phyloP scores from a whole-genome alignment of 2,329 filamentous ascomycete species.

The Xylariales sp. region DNA sequence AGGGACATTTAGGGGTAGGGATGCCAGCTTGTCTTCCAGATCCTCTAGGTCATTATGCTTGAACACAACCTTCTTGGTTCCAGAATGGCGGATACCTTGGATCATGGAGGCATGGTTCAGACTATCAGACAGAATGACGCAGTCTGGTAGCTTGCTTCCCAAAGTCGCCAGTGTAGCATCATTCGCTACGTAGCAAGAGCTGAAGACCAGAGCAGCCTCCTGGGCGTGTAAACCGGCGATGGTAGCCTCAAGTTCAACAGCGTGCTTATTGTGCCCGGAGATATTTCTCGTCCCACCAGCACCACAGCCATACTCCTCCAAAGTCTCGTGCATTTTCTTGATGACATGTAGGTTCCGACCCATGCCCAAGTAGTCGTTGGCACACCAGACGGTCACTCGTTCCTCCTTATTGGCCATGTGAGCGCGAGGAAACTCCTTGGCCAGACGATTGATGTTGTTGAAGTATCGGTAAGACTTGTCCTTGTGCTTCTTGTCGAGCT shows the following conservation, averaged over 20 bases:
- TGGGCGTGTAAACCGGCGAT: conserved; percentile 87
- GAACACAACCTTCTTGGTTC: conserved; percentile 96
- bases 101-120: conserved; percentile 99
- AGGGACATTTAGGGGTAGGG: conserved; percentile 76
- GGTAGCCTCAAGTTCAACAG: conserved; percentile 75
- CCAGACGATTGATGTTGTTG: conserved; percentile 99
- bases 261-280: conserved; percentile 94
- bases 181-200: conserved; percentile 97
- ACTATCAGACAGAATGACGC: conserved; percentile 95
- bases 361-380: conserved; percentile 99
- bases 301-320: conserved; percentile 91
- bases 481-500: conserved; percentile 98
- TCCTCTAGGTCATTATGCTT: conserved; percentile 97
- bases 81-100: conserved; percentile 95
- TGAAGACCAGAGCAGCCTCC: conserved; percentile 89
- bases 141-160: conserved; percentile 94
- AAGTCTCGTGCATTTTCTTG: conserved; percentile 86
- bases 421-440: conserved; percentile 91
- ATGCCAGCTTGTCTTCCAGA: conserved; percentile 85
- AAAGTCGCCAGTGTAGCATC: conserved; percentile 94
- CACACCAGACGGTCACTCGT: conserved; percentile 95
- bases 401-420: conserved; percentile 83
- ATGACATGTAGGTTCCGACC: conserved; percentile 84
- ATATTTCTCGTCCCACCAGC: conserved; percentile 97
- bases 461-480: conserved; percentile 99